phyloP scores from a whole-genome alignment of 495 filamentous ascomycete genomes.

The Penicillium atrosanguineum region DNA sequence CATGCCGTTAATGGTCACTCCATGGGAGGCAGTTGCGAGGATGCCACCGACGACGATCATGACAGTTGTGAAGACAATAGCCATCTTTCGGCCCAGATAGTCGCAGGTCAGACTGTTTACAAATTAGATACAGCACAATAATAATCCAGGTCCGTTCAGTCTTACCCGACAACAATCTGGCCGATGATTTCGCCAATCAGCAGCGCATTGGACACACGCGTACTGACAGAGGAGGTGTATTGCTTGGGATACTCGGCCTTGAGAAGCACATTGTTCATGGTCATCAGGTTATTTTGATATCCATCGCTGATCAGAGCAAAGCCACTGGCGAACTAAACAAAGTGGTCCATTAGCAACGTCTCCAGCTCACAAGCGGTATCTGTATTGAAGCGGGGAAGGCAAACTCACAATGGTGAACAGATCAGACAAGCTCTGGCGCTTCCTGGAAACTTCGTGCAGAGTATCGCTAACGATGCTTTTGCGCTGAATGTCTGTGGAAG shows the following conservation, averaged over 20 bases:
- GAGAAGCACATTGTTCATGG: constrained; percentile 52
- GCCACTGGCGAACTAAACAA: constrained; percentile 39
- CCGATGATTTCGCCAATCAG: constrained; percentile 53
- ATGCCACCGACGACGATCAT: constrained; percentile 54
- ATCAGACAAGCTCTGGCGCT: constrained; percentile 43
- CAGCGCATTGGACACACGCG: constrained; percentile 52
- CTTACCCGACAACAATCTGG: constrained; percentile 46
- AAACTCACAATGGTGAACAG: constrained; percentile 44
- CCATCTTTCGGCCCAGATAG: constrained; percentile 51
- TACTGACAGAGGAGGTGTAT: constrained; percentile 44
- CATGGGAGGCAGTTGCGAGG: constrained; percentile 48
- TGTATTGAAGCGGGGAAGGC: background rate
- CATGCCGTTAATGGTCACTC: constrained; percentile 46
- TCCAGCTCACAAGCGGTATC: background rate
- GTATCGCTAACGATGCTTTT: constrained; percentile 10
- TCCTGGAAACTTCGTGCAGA: constrained; percentile 27
- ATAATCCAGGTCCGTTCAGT: background rate
- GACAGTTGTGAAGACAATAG: constrained; percentile 48
- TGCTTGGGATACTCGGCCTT: constrained; percentile 45
- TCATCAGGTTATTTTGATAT: constrained; percentile 55
- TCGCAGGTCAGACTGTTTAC: constrained; percentile 44
- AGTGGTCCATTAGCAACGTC: background rate
- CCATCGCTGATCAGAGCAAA: constrained; percentile 53
- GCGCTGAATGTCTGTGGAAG: background rate
- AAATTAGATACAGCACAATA: background rate